Conservation (phyloP, 305 asterid genomes). For the Fraxinus paxiana region DNA sequence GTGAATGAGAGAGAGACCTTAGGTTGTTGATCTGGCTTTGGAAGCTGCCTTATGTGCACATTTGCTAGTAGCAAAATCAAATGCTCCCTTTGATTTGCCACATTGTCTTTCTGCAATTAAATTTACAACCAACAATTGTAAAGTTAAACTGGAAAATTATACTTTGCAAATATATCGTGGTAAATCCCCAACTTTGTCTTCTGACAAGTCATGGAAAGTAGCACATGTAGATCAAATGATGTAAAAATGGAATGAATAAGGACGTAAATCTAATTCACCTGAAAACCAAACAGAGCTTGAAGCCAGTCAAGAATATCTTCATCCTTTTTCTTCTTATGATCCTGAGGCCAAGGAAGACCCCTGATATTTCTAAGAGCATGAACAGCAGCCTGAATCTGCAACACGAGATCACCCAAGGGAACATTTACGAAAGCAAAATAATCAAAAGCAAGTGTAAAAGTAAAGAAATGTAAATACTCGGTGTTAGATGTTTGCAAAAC, state of each 20-base stretch:
- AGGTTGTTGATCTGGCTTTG: constrained; percentile 96
- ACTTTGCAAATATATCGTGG: not conserved
- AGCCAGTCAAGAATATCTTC: constrained; percentile 99
- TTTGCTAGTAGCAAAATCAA: constrained; percentile 91
- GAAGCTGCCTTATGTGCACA: constrained; percentile 91
- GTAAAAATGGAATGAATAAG: constrained; percentile 4
- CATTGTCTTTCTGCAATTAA: constrained; percentile 77
- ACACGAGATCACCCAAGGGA: constrained; percentile 12
- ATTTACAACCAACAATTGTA: constrained; percentile 19
- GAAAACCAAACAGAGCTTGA: constrained; percentile 97
- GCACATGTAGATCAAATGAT: not conserved
- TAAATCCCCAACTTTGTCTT: constrained; percentile 8
- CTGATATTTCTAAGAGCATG: constrained; percentile 77
- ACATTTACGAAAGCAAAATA: constrained; percentile 11
- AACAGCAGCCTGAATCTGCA: constrained; percentile 94
- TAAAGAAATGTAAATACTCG: constrained; percentile 9
- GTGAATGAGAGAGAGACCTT: constrained; percentile 39
- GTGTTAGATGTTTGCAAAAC: constrained; percentile 13
- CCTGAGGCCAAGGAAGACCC: constrained; percentile 99
- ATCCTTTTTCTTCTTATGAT: constrained; percentile 93
- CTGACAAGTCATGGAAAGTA: constrained; percentile 2
- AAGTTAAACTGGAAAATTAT: not conserved
- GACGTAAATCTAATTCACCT: constrained; percentile 43
- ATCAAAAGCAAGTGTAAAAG: constrained; percentile 15
- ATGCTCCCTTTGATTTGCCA: constrained; percentile 97